Base-by-base conservation (phyloP, 1,284 basidiomycete genomes). In the Cutaneotrichosporon sp. region DNA sequence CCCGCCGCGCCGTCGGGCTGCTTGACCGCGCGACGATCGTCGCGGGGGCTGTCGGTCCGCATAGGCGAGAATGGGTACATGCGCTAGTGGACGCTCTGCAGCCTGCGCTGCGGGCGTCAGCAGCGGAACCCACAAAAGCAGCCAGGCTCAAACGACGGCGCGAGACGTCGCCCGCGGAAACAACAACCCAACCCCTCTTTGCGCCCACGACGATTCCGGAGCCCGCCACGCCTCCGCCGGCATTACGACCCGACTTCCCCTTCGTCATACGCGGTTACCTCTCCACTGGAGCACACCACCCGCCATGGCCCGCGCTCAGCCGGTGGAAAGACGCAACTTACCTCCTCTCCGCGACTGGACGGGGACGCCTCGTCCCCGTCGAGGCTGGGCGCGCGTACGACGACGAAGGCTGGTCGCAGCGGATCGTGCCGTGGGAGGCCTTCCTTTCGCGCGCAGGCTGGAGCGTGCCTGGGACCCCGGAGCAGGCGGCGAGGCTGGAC, bases 371-470 rank as follows among this genome's bases (percentile, higher is more conserved):
- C 8, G 87, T 97, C 1, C 94, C 94, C 4, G 84, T 97, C 10
- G 94, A 98, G 73, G 77, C 94, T 22, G 94, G 94, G 4, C 72
- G 76, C 42, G 86, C 91, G 66, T 98, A 98, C 71, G 83, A 88
- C 33, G 78, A 80, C 13, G 80, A 82, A 18, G 81, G 83, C 43
- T 98, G 94, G 94, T 80, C 81, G 0, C 94, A 96, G 72, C 76
- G 76, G 56, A 79, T 97, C 53, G 81, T 96, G 70, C 65, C 73
- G 20, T 96, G 90, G 84, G 83, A 86, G 33, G 78, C 78, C 4
- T 92, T 97, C 66, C 77, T 92, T 13, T 55, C 73, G 5, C 74
- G 75, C 14, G 78, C 88, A 8, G 78, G 81, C 43, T 77, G 77
- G 55, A 67, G 78, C 40, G 76, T 56, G 18, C 18, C 33, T 15